Percentiles rank a stretch among this genome's conserved stretches.
phyloP scores from a whole-genome alignment of 192 early-diverging fungal genomes.

The Funneliformis geosporum region DNA sequence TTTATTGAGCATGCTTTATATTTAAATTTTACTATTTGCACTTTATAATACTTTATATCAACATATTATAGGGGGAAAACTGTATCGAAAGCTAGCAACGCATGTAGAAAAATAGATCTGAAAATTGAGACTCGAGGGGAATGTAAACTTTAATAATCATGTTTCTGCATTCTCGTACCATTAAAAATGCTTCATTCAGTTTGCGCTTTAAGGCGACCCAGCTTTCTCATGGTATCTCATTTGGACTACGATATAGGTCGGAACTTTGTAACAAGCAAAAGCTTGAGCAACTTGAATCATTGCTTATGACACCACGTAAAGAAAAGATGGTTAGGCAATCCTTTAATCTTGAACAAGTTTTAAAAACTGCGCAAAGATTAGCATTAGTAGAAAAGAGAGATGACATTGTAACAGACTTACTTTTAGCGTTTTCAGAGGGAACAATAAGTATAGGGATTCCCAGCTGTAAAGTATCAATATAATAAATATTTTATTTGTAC shows the following conservation, averaged over 20 bases:
- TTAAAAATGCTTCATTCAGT: conserved; percentile 7
- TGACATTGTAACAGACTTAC: conserved; percentile 12
- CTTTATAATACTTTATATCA: neutral
- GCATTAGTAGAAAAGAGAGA: neutral
- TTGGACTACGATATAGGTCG: neutral
- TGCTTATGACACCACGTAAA: conserved; percentile 5
- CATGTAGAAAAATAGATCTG: conserved; percentile 26
- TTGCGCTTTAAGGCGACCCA: conserved; percentile 5
- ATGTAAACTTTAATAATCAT: neutral
- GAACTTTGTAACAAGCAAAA: neutral
- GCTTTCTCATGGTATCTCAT: neutral
- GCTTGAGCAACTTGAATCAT: conserved; percentile 9
- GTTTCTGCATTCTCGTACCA: too few species aligned
- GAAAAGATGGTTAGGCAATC: conserved; percentile 19
- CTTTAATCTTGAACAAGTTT: conserved; percentile 6
- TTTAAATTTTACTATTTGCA: conserved; percentile 3
- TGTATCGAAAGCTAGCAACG: conserved; percentile 9
- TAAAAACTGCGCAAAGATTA: conserved; percentile 14
- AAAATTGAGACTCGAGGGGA: conserved; percentile 18
- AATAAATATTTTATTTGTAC: conserved; percentile 21
- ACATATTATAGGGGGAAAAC: conserved; percentile 17
- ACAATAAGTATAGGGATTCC: neutral
- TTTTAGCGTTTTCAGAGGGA: neutral
- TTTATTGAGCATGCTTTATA: neutral
- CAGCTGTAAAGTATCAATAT: neutral